phyloP scores from a whole-genome alignment of 179 eudicot genomes.

The Dionaea muscipula region DNA sequence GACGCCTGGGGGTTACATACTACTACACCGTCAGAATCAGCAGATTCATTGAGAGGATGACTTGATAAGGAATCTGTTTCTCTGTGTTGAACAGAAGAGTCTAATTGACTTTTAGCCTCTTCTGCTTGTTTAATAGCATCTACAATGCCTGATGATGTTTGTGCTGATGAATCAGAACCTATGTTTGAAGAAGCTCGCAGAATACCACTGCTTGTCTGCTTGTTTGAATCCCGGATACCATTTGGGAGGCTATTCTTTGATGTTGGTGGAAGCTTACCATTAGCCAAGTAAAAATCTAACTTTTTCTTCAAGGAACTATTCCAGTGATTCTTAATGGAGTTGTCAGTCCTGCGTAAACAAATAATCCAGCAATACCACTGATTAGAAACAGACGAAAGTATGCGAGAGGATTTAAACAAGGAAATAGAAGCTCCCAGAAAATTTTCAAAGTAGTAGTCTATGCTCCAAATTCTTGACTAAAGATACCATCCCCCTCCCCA shows the following conservation, averaged over 20 bases:
- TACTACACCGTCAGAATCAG: conserved; percentile 30
- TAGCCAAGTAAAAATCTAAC: conserved; percentile 64
- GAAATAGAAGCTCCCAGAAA: conserved; percentile 1
- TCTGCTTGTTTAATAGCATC: conserved; percentile 32
- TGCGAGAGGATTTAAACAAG: not conserved
- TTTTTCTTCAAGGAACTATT: conserved; percentile 97
- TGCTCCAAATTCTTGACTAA: too few relatives aligned
- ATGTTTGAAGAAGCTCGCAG: conserved; percentile 25
- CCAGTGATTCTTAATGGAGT: conserved; percentile 98
- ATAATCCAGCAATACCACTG: not conserved
- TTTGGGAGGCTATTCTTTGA: conserved; percentile 30
- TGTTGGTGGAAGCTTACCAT: conserved; percentile 63
- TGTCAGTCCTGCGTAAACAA: conserved; percentile 62
- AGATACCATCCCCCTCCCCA: too few relatives aligned
- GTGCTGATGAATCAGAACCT: conserved; percentile 45
- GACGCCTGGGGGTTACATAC: conserved; percentile 21
- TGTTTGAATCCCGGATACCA: conserved; percentile 23
- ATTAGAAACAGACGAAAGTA: not conserved
- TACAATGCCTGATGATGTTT: conserved; percentile 45
- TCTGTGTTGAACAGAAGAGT: conserved; percentile 20
- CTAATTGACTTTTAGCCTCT: conserved; percentile 26
- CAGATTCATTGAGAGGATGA: conserved; percentile 27
- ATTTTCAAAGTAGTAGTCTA: too few relatives aligned
- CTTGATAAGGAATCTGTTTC: conserved; percentile 23
- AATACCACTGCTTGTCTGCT: conserved; percentile 22